These are phyloP conservation scores for Coprinopsis sp. DNA, from an alignment of 768 basidiomycete genomes.

Conservation along the genomic window DNA sequence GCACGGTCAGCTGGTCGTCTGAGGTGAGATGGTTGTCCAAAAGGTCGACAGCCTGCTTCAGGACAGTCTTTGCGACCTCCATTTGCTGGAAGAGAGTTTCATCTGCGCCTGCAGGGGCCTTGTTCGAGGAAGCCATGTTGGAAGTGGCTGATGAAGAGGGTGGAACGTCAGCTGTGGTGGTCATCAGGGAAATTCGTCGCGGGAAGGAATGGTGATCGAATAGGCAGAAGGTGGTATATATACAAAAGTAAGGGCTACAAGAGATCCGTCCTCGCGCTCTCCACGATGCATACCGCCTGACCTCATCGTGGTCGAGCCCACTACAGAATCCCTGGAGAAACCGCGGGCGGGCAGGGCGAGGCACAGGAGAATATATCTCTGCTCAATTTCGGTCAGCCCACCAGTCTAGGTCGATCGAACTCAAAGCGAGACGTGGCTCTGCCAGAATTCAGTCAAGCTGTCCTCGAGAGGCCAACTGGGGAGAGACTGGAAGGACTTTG, in stretches of 20 bases:
- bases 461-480: constrained; percentile 34
- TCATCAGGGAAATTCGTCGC: constrained; percentile 16
- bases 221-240: constrained; percentile 16
- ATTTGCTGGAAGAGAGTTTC: constrained; percentile 49
- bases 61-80: constrained; percentile 59
- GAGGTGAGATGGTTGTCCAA: constrained; percentile 59
- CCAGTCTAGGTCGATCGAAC: constrained; percentile 55
- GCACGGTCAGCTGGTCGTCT: constrained; percentile 63
- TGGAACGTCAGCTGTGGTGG: constrained; percentile 15
- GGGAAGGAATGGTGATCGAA: constrained; percentile 21
- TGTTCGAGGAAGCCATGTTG: constrained; percentile 24
- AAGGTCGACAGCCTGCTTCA: constrained; percentile 71
- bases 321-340: neutral
- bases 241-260: constrained; percentile 11
- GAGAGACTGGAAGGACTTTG: constrained; percentile 66
- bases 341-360: neutral
- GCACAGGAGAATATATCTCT: constrained; percentile 49
- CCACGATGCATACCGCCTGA: constrained; percentile 9
- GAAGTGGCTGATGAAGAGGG: constrained; percentile 13
- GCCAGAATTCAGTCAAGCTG: constrained; percentile 51
- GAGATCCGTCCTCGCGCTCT: constrained; percentile 3
- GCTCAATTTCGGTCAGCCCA: constrained; percentile 79
- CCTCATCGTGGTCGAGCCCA: neutral
- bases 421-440: constrained; percentile 72
- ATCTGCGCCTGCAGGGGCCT: constrained; percentile 13